Evolutionary conservation across 1,139 yeast genomes (phyloP).

Genomic region (Eremothecium gossypii): DNA sequence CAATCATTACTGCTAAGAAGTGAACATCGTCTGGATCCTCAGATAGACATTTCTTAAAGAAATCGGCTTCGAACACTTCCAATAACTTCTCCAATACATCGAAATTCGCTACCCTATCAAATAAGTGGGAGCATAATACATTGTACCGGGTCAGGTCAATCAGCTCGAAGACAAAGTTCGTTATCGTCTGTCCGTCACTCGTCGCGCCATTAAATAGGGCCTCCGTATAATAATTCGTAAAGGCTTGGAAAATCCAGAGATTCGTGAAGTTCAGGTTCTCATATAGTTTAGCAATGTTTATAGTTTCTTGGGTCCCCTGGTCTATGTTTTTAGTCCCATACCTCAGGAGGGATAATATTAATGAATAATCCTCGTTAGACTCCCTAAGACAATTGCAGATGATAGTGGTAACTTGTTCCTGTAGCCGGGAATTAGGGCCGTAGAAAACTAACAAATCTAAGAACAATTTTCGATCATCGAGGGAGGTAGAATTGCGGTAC

Average conservation of each 20-base stretch:
- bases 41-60: constrained; percentile 17
- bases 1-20: constrained; percentile 18
- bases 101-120: constrained; percentile 18
- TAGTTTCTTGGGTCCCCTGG: constrained; percentile 7
- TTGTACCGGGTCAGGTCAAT: constrained; percentile 17
- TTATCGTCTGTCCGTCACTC: constrained; percentile 6
- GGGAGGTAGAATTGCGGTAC: constrained; percentile 8
- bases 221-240: constrained; percentile 17
- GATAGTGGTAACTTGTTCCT: constrained; percentile 10
- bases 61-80: constrained; percentile 20
- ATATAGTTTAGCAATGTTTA: constrained; percentile 9
- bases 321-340: constrained; percentile 11
- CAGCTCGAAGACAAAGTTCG: constrained; percentile 16
- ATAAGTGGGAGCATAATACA: constrained; percentile 22
- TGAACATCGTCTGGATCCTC: constrained; percentile 6
- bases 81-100: constrained; percentile 13
- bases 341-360: constrained; percentile 15
- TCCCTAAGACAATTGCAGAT: constrained; percentile 10
- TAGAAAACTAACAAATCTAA: constrained; percentile 14
- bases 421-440: constrained; percentile 17
- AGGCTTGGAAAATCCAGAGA: constrained; percentile 26
- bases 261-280: constrained; percentile 24
- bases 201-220: constrained; percentile 3
- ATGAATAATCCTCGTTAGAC: constrained; percentile 6
- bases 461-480: constrained; percentile 9